Conservation (phyloP, 2,329 filamentous ascomycete species). For the Trichophyton verrucosum region DNA sequence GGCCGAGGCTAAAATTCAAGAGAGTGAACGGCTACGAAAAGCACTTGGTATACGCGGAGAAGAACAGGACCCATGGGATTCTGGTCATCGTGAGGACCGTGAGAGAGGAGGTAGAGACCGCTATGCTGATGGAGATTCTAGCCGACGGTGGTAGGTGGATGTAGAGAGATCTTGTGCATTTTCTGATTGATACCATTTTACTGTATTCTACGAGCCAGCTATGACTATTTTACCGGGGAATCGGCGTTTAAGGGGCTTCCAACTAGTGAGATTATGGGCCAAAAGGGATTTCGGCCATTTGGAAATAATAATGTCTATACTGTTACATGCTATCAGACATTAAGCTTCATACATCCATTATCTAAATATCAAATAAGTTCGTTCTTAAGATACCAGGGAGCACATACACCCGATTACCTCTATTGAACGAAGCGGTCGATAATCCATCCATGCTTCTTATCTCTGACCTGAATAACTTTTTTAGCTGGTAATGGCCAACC, state of each 20-base stretch:
- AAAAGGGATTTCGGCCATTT: not conserved
- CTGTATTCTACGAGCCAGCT: not conserved
- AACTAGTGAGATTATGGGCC: not conserved
- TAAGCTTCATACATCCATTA: not conserved
- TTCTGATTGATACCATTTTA: not conserved
- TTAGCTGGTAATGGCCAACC: constrained; percentile 80
- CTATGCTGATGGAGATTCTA: not conserved
- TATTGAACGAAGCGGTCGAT: constrained; percentile 43
- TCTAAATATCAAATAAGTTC: not conserved
- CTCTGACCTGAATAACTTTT: constrained; percentile 69
- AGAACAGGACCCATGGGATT: not conserved
- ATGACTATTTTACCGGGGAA: not conserved
- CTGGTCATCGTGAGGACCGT: not conserved
- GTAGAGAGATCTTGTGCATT: not conserved
- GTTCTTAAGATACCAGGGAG: no score
- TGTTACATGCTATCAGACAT: not conserved
- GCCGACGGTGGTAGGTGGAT: not conserved
- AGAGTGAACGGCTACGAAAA: constrained; percentile 75
- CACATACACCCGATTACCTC: constrained; percentile 1
- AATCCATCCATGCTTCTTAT: constrained; percentile 61
- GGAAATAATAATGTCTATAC: not conserved
- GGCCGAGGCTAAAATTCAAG: constrained; percentile 89
- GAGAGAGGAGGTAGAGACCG: constrained; percentile 1
- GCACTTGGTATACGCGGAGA: constrained; percentile 67
- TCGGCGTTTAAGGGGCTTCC: not conserved